Percentiles rank a stretch among this genome's conserved stretches.
Conservation (phyloP, 768 basidiomycete species). For the Kwoniella mangroviensis region DNA sequence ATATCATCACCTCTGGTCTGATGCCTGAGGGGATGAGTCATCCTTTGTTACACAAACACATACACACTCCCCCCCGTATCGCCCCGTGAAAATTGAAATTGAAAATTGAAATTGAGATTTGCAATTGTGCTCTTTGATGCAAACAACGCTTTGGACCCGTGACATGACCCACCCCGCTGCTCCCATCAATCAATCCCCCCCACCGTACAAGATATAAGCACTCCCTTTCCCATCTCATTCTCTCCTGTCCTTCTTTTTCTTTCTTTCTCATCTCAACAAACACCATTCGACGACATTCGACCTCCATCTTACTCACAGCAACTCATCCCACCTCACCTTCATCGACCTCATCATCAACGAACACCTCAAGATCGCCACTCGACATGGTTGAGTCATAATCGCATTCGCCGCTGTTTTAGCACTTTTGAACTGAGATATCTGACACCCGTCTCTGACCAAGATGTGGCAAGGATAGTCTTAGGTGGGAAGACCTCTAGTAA, state of each 20-base stretch:
- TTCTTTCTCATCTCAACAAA: constrained; percentile 12
- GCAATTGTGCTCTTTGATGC: not conserved
- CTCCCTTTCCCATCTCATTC: not conserved
- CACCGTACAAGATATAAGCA: not conserved
- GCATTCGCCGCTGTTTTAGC: constrained; percentile 14
- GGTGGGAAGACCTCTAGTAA: constrained; percentile 24
- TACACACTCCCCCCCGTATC: not conserved
- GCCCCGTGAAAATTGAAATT: constrained; percentile 7
- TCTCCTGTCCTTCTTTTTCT: constrained; percentile 10
- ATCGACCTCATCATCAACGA: constrained; percentile 10
- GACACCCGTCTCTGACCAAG: constrained; percentile 29
- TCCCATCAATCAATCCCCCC: constrained; percentile 8
- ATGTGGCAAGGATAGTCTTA: constrained; percentile 22
- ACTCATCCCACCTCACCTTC: not conserved
- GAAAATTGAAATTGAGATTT: not conserved
- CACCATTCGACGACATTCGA: constrained; percentile 9
- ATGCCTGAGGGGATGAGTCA: not conserved
- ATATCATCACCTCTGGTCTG: too few relatives aligned
- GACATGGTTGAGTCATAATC: not conserved
- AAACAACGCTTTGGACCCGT: constrained; percentile 8
- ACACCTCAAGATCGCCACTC: constrained; percentile 12
- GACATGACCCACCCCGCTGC: not conserved
- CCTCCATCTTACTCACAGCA: not conserved
- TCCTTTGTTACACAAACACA: not conserved
- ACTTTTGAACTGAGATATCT: constrained; percentile 20